These are phyloP conservation scores for Lonicera japonica DNA, from an alignment of 129 eudicot genomes.

Conservation along the genomic window DNA sequence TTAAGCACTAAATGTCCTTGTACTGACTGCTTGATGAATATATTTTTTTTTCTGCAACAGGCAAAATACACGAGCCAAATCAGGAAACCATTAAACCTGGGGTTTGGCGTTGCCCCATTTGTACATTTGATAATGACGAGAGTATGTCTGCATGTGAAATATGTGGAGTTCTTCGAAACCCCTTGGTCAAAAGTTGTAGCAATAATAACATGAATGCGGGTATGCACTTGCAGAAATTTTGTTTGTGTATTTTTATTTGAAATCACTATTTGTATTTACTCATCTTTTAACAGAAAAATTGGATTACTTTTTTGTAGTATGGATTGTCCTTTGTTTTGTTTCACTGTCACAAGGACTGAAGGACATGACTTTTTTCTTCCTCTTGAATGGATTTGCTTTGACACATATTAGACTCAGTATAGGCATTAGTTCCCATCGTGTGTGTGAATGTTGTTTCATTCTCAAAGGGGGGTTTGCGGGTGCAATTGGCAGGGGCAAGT, in stretches of 20 bases:
- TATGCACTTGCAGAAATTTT: slow-evolving; percentile 18
- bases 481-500: too few species aligned
- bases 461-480: background rate
- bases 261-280: background rate
- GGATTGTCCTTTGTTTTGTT: background rate
- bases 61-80: slow-evolving; percentile 19
- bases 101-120: slow-evolving; percentile 85
- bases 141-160: slow-evolving; percentile 80
- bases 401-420: too few species aligned
- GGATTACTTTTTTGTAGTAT: background rate
- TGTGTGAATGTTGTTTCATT: too few species aligned
- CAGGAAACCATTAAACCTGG: slow-evolving; percentile 33
- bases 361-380: background rate
- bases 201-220: slow-evolving; percentile 44
- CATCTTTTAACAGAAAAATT: background rate
- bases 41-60: slow-evolving; percentile 18
- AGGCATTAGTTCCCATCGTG: too few species aligned
- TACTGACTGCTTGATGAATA: slow-evolving; percentile 19
- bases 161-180: slow-evolving; percentile 87
- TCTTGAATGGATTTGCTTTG: slow-evolving; percentile 1
- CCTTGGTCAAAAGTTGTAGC: slow-evolving; percentile 44
- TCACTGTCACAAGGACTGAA: background rate
- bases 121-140: slow-evolving; percentile 90
- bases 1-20: background rate
- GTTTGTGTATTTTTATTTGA: background rate